phyloP scores from a whole-genome alignment of 2,329 filamentous ascomycete genomes.

The Trematosphaeria pertusa region DNA sequence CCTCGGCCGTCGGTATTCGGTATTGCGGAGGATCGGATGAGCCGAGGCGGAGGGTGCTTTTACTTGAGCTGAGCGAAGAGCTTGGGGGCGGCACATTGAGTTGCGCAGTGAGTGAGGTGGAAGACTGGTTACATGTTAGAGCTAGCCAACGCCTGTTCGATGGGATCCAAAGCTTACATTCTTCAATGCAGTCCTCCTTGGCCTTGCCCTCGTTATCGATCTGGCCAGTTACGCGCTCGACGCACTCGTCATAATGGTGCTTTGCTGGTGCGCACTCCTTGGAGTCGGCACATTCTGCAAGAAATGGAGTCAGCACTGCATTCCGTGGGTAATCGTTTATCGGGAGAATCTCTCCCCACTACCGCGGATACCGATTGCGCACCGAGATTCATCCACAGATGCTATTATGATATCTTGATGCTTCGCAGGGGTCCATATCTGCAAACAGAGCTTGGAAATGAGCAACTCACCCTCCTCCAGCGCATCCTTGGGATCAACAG shows the following conservation, averaged over 20 bases:
- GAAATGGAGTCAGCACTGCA: conserved; percentile 30
- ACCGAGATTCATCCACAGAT: conserved; percentile 7
- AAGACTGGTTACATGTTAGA: conserved; percentile 72
- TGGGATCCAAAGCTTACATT: conserved; percentile 77
- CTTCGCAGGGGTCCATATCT: neutral
- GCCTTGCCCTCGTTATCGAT: conserved; percentile 76
- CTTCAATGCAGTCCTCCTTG: conserved; percentile 97
- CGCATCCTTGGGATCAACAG: conserved; percentile 83
- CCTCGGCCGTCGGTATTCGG: conserved; percentile 18
- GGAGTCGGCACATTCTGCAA: conserved; percentile 85
- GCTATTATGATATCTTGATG: conserved; percentile 2
- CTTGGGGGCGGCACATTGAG: conserved; percentile 92
- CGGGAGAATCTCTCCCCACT: neutral
- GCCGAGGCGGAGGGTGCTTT: conserved; percentile 31
- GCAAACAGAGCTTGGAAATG: neutral
- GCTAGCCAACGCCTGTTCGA: neutral
- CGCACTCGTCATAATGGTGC: conserved; percentile 98
- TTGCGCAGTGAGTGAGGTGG: conserved; percentile 96
- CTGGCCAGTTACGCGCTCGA: conserved; percentile 82
- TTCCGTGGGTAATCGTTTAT: conserved; percentile 2
- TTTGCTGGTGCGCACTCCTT: conserved; percentile 84
- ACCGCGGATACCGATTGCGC: conserved; percentile 14
- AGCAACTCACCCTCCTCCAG: conserved; percentile 85
- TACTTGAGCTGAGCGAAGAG: conserved; percentile 94
- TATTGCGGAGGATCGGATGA: conserved; percentile 19